Evolutionary conservation across 768 basidiomycete genomes (phyloP), one percentile per base, ranked within the genome.

Genomic region (Strobilomyces dryophilus): DNA sequence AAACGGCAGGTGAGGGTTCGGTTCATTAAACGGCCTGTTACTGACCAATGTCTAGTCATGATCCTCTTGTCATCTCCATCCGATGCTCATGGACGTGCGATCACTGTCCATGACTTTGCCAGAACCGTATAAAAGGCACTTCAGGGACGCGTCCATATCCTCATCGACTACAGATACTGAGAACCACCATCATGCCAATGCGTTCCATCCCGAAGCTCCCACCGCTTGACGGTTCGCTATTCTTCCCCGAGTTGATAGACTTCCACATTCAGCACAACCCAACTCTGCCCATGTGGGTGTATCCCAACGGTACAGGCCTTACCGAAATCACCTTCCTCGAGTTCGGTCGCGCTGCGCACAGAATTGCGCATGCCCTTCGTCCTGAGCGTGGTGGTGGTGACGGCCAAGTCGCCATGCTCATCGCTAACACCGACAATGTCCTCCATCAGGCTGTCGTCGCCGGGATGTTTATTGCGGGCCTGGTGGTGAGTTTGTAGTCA

Each of bases 181-280:
- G n/a, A n/a, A n/a, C n/a, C n/a, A n/a, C n/a, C n/a, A n/a, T n/a
- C n/a, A n/a, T n/a, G n/a, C n/a, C n/a, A n/a, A n/a, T n/a, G n/a
- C n/a, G n/a, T n/a, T n/a, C n/a, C n/a, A n/a, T n/a, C n/a, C n/a
- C n/a, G n/a, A 42, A 41, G 10, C 4, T 26, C 5, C 62, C 60
- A 1, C 62, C 60, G 2, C 31, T 54, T 4, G 62, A 66, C 31
- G 34, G 32, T 27, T 61, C 64, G 0, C 27, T 61, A 8, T 34
- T 51, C 21, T 52, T 64, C 48, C 48, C 43, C 40, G 66, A 67
- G 12, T 21, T 56, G 2, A 20, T 61, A 1, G 41, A 60, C 48
- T 65, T 67, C 27, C 56, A 44, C 21, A 58, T 57, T 41, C 41
- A 44, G 41, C 35, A 51, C n/a, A 51, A 51, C 12, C 49, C 49